phyloP scores from a whole-genome alignment of 1,284 basidiomycete genomes.

The Bjerkandera adusta region DNA sequence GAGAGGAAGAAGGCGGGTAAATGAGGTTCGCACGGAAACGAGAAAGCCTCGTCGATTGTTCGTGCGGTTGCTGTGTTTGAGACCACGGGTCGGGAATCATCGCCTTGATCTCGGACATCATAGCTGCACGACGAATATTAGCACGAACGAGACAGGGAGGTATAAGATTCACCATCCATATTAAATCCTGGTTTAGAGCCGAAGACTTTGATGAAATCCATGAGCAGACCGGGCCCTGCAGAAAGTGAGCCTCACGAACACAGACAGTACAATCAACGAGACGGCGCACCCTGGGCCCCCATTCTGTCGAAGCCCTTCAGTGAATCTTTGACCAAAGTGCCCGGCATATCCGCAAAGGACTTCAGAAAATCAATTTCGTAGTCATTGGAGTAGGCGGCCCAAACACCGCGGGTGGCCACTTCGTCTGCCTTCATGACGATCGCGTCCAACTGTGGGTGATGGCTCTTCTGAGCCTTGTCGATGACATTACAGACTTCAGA shows the following conservation, averaged over 20 bases:
- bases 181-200: too few relatives aligned
- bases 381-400: slow-evolving; percentile 19
- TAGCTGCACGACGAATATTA: too few relatives aligned
- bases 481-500: slow-evolving; percentile 19
- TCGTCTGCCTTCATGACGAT: slow-evolving; percentile 33
- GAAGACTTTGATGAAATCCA: too few relatives aligned
- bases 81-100: slow-evolving; percentile 14
- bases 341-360: slow-evolving; percentile 34
- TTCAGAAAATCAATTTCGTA: too few relatives aligned
- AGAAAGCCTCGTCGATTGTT: slow-evolving; percentile 30
- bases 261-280: too few relatives aligned
- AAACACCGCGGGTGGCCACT: slow-evolving; percentile 20
- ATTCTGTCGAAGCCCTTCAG: too few relatives aligned
- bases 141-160: not conserved
- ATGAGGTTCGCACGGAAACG: slow-evolving; percentile 30
- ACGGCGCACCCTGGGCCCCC: too few relatives aligned
- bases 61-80: slow-evolving; percentile 25
- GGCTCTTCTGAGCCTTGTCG: slow-evolving; percentile 21
- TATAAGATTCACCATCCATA: too few relatives aligned
- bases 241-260: too few relatives aligned
- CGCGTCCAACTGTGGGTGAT: slow-evolving; percentile 19
- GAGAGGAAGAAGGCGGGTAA: slow-evolving; percentile 17
- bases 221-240: too few relatives aligned
- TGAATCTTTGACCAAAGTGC: slow-evolving; percentile 22
- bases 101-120: not conserved